Conservation (phyloP, 2,329 filamentous ascomycete genomes). For the Cladosporium sp. region DNA sequence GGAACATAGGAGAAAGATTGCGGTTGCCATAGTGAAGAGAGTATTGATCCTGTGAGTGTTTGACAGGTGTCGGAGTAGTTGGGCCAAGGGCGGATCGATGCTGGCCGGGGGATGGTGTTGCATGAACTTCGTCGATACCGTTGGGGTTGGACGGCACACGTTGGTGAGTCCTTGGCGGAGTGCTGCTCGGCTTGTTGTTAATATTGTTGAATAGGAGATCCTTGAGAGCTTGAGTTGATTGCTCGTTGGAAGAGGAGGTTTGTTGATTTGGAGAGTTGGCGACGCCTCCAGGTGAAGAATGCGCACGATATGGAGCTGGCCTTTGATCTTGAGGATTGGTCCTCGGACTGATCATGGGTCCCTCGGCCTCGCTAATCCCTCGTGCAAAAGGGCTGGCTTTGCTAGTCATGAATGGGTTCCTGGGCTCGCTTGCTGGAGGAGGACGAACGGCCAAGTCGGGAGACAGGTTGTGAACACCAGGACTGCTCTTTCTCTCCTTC, state of each 20-base stretch:
- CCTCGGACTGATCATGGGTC: conserved; percentile 27
- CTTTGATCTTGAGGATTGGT: conserved; percentile 28
- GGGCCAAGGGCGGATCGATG: conserved; percentile 33
- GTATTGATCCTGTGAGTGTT: conserved; percentile 29
- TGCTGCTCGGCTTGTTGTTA: conserved; percentile 22
- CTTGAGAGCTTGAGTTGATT: conserved; percentile 44
- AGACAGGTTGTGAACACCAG: conserved; percentile 54
- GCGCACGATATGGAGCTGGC: conserved; percentile 35
- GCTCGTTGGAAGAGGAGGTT: background rate
- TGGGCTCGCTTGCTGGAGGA: conserved; percentile 26
- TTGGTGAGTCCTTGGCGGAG: conserved; percentile 25
- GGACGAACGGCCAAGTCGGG: conserved; percentile 46
- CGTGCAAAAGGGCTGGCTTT: conserved; percentile 63
- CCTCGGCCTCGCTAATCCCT: conserved; percentile 63
- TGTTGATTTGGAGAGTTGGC: background rate
- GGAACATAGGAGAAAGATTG: conserved; percentile 52
- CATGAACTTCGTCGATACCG: conserved; percentile 22
- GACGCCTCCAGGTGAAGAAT: conserved; percentile 28
- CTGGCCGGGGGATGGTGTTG: conserved; percentile 44
- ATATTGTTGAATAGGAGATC: conserved; percentile 43
- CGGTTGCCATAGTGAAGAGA: conserved; percentile 46
- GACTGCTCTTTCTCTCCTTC: conserved; percentile 61
- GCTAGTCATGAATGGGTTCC: conserved; percentile 31
- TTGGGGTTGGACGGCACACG: conserved; percentile 25
- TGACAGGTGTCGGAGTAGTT: conserved; percentile 30